Conservation (phyloP, 805 yeast species). For the Suhomyces kilbournensis region DNA sequence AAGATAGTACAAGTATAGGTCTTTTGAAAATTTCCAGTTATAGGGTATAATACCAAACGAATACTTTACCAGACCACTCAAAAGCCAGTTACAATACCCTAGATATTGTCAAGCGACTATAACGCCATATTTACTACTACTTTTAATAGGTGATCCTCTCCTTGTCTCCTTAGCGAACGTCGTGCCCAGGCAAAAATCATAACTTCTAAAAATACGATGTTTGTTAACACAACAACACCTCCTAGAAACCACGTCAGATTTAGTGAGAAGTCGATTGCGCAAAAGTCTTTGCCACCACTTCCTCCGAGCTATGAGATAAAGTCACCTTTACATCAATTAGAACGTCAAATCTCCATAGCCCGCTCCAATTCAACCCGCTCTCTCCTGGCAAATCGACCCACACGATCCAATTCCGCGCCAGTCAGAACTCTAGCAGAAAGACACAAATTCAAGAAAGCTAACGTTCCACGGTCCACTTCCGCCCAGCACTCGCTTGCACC, state of each 20-base stretch:
- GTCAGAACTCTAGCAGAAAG: background rate
- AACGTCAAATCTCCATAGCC: conserved; percentile 21
- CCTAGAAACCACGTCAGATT: background rate
- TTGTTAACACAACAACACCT: background rate
- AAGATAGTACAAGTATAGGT: background rate
- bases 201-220: conserved; percentile 1
- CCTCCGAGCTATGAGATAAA: conserved; percentile 2
- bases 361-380: conserved; percentile 5
- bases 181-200: background rate
- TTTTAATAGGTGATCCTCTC: background rate
- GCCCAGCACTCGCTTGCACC: background rate
- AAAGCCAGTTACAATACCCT: background rate
- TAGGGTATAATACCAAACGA: too few species aligned
- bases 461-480: background rate
- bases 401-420: background rate
- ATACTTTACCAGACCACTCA: too few species aligned
- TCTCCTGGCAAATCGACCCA: background rate
- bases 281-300: background rate
- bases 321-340: conserved; percentile 14
- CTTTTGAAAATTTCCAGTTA: too few species aligned
- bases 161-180: background rate
- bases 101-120: background rate
- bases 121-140: background rate
- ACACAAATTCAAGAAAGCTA: background rate
- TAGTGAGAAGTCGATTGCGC: background rate